Conservation (phyloP, 2,329 filamentous ascomycete genomes). For the Cladosporium sp. region DNA sequence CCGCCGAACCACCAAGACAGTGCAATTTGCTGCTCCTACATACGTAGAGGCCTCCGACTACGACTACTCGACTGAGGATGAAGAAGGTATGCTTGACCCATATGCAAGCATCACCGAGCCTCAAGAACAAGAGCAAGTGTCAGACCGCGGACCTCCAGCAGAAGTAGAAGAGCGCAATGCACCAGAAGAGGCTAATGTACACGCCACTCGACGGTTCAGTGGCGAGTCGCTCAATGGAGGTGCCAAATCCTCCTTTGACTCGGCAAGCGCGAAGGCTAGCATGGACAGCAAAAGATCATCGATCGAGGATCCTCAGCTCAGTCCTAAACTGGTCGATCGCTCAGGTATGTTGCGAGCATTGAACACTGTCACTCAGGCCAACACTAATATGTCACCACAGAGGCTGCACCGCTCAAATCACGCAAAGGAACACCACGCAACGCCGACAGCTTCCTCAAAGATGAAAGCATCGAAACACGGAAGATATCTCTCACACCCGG, state of each 20-base stretch:
- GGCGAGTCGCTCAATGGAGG: constrained; percentile 8
- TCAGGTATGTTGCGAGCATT: constrained; percentile 12
- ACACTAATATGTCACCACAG: constrained; percentile 14
- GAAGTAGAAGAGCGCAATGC: constrained; percentile 20
- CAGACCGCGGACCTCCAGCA: constrained; percentile 16
- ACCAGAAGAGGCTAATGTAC: constrained; percentile 15
- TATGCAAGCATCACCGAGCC: constrained; percentile 19
- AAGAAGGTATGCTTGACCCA: constrained; percentile 27
- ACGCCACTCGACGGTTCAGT: constrained; percentile 13
- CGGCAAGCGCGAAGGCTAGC: constrained; percentile 4
- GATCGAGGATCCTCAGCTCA: constrained; percentile 27
- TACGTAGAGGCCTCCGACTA: constrained; percentile 85
- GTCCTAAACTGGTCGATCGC: constrained; percentile 29
- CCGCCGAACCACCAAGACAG: constrained; percentile 76
- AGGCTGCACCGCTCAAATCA: constrained; percentile 52
- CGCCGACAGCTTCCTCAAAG: constrained; percentile 96
- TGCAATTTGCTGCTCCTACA: constrained; percentile 78
- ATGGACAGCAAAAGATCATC: constrained; percentile 15
- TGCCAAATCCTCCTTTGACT: constrained; percentile 3
- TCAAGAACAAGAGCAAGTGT: constrained; percentile 17
- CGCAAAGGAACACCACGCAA: constrained; percentile 84
- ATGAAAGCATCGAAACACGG: constrained; percentile 90
- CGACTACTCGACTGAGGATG: constrained; percentile 72
- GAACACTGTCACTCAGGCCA: not conserved
- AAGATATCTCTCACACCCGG: constrained; percentile 97